Base-by-base conservation (phyloP, 2,329 filamentous ascomycete genomes). In the Botrytis deweyae region DNA sequence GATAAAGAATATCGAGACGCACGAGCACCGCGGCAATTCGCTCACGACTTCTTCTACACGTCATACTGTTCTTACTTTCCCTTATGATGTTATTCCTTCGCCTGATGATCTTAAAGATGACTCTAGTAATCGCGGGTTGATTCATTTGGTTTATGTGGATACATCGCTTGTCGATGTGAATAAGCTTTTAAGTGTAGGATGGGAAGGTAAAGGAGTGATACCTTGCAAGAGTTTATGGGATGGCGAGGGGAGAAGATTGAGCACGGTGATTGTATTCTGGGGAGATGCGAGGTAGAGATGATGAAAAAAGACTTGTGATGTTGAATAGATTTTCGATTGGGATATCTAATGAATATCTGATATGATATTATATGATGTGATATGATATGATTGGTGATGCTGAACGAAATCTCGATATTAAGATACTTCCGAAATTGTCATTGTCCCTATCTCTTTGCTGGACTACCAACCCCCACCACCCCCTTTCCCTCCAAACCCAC, bases 211-310 rank as follows among this genome's bases (percentile, higher is more conserved):
- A 10, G 78, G 83, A 0, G 74, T 83, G 9, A 80, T 86, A 40
- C 84, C 84, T 7, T 86, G 84, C 63, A 77, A 74, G 62, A 84
- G 83, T 42, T 78, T 87, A 40, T 86, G 85, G 85, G 81, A 83
- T 75, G 76, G 74, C 0, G 46, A 75, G 12, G 85, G 84, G 20
- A 75, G 75, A 65, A 80, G 81, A 64, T 73, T 86, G 22, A 63
- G 55, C 40, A 52, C 29, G 33, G 73, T 73, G 42, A 44, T 62
- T 38, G 33, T 72, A 16, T 46, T 42, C 14, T 72, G 70, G 70
- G 33, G 33, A n/a, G n/a, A 52, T n/a, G 66, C 29, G 20, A 58
- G 38, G 36, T 63, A 63, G 61, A 63, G 12, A 58, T 58, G 6
- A 29, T 8, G 18, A 16, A 58, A 33, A 2, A 8, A 18, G 7